A percentile compares a stretch with the other conserved stretches of the same genome.
phyloP scores from a whole-genome alignment of 768 basidiomycete species.

The Albatrellus ellisii region DNA sequence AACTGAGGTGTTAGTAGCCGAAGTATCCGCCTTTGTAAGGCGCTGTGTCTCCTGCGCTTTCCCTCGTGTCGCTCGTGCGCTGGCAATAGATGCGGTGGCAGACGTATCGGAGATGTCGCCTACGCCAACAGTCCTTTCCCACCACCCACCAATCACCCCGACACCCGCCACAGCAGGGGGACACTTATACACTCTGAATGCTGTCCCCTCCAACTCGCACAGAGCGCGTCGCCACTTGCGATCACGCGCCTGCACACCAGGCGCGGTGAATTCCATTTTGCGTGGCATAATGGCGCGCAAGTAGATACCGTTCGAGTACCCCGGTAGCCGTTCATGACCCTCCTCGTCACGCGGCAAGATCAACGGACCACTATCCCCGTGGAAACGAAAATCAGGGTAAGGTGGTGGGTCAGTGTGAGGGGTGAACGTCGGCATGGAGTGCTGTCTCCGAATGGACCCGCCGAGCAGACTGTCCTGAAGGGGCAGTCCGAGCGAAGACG shows the following conservation, averaged over 20 bases:
- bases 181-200: slow-evolving; percentile 61
- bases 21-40: too few species aligned
- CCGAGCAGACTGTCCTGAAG: slow-evolving; percentile 11
- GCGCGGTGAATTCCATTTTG: slow-evolving; percentile 85
- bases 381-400: slow-evolving; percentile 42
- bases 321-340: slow-evolving; percentile 66
- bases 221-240: slow-evolving; percentile 85
- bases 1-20: too few species aligned
- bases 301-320: slow-evolving; percentile 72
- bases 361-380: too few species aligned
- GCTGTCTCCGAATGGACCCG: slow-evolving; percentile 39
- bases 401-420: slow-evolving; percentile 51
- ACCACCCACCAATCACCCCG: slow-evolving; percentile 48
- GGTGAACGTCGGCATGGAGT: slow-evolving; percentile 61
- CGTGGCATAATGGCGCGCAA: slow-evolving; percentile 72
- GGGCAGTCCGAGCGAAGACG: background rate
- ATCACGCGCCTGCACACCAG: slow-evolving; percentile 81
- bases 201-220: slow-evolving; percentile 89
- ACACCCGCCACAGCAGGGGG: slow-evolving; percentile 34
- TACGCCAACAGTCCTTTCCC: slow-evolving; percentile 68
- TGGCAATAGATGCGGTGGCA: slow-evolving; percentile 15
- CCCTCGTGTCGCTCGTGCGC: slow-evolving; percentile 19
- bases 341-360: slow-evolving; percentile 64
- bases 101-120: slow-evolving; percentile 33
- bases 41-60: slow-evolving; percentile 8